Base-by-base conservation (phyloP, 345 rosid genomes). In the Ceriops zippeliana region DNA sequence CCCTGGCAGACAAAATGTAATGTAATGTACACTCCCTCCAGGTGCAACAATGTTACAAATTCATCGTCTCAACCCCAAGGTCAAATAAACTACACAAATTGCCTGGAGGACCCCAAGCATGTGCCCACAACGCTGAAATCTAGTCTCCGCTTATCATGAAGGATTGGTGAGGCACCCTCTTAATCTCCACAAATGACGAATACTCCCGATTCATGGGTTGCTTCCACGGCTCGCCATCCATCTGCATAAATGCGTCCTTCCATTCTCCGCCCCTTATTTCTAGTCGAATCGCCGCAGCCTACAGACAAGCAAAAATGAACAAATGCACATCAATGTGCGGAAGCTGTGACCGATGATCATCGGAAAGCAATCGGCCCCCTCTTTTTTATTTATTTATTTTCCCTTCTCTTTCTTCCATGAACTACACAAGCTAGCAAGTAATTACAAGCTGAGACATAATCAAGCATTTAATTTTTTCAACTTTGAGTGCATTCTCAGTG, bases 151-250 rank as follows among this genome's bases (percentile, higher is more conserved):
- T 82, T 73, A 90, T 73, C 87, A 92, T 85, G 51, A 82, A 62
- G 46, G 97, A 96, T 47, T 83, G 92, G 67, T 70, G 75, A 52
- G 97, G 97, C 35, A 89, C 91, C 77, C 90, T 86, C 77, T 81
- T 86, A 53, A 96, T 96, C 67, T 90, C 93, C 52, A 90, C 85
- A 69, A 90, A 83, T 5, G 96, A 84, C 6, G 98, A 89, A 54
- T 82, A 79, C 31, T 92, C 96, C 78, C 57, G 76, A 87, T 60
- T 84, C 82, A 92, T 69, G 8, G 86, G 91, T 51, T 92, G 98
- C 70, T 87, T 96, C 98, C 99, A 90, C 6, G 98, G 99, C 73
- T 96, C 97, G 7, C 98, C 99, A 62, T 96, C 99, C 96, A 95
- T 92, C 85, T 92, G 99, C 97, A 96, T 82, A 76, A 72, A 96